Conservation (phyloP, 1,284 basidiomycete species). For the Rhizoctonia solani region DNA sequence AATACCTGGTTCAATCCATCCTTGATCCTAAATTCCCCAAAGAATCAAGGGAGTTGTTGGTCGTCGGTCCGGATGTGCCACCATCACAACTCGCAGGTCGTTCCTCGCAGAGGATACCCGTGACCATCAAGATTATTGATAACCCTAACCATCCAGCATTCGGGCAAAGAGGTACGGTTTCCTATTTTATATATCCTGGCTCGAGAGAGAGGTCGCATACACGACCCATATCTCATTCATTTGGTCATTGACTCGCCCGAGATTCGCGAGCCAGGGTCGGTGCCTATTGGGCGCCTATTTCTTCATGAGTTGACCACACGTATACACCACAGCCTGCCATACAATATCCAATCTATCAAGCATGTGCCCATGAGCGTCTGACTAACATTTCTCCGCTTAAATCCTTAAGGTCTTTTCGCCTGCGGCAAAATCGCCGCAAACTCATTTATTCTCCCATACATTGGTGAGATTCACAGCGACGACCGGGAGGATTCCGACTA, state of each 20-base stretch:
- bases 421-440: slow-evolving; percentile 65
- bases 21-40: slow-evolving; percentile 44
- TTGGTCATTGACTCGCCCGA: not conserved
- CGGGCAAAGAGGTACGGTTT: slow-evolving; percentile 63
- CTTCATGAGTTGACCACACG: no score
- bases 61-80: slow-evolving; percentile 37
- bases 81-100: not conserved
- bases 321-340: no score
- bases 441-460: slow-evolving; percentile 77
- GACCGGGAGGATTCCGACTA: slow-evolving; percentile 76
- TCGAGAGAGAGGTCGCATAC: not conserved
- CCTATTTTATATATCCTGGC: slow-evolving; percentile 1
- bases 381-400: slow-evolving; percentile 29
- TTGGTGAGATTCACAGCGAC: slow-evolving; percentile 82
- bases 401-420: slow-evolving; percentile 66
- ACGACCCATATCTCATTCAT: not conserved
- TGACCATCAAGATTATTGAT: slow-evolving; percentile 46
- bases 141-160: slow-evolving; percentile 66
- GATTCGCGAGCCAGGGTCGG: not conserved
- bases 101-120: slow-evolving; percentile 36
- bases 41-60: slow-evolving; percentile 40
- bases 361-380: slow-evolving; percentile 4
- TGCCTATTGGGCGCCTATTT: not conserved
- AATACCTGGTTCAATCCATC: slow-evolving; percentile 45
- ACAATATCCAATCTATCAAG: not conserved